Evolutionary conservation across 345 rosid species (phyloP), one percentile per base, ranked within the genome.

Genomic region (Lagerstroemia speciosa): DNA sequence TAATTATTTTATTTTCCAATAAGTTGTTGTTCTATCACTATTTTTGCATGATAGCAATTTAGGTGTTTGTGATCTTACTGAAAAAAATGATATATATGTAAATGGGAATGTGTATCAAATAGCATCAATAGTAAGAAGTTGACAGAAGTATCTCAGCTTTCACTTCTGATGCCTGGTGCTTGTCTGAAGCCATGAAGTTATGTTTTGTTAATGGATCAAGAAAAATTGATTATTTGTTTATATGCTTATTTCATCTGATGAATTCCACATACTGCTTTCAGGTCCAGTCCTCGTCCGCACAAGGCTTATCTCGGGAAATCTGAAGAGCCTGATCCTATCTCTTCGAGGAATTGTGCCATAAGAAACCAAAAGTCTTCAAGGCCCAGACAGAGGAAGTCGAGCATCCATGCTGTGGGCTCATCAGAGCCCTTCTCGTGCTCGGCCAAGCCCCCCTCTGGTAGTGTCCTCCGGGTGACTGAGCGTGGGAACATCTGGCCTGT

Each of bases 231-330:
- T 41, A 6, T 41, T 3, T 41, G 14, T 41, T 41, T n/a, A n/a
- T n/a, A n/a, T n/a, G 32, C 26, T 38, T 26, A 43, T 69, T 32
- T 61, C 36, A 22, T 31, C 58, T 30, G 8, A 36, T 9, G 38
- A 36, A 36, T 36, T 41, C 10, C 26, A 22, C 50, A 11, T 27
- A 30, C 62, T 30, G 61, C 65, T 74, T 29, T 55, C 73, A 91
- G 97, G 87, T 82, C 89, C 26, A 75, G 70, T 45, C 92, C 97
- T 19, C 92, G 94, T 57, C 91, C 89, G 41, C 82, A 67, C 64
- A 82, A 76, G 75, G 74, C 71, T 50, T 52, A 50, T 40, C 31
- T 74, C 6, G 69, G 78, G 66, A 90, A 84, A 77, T 68, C 79
- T 58, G 66, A 30, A 57, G 73, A 78, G 69, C 75, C 76, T 70